phyloP scores from a whole-genome alignment of 1,284 basidiomycete species.

The Cryptococcus deneoformans region DNA sequence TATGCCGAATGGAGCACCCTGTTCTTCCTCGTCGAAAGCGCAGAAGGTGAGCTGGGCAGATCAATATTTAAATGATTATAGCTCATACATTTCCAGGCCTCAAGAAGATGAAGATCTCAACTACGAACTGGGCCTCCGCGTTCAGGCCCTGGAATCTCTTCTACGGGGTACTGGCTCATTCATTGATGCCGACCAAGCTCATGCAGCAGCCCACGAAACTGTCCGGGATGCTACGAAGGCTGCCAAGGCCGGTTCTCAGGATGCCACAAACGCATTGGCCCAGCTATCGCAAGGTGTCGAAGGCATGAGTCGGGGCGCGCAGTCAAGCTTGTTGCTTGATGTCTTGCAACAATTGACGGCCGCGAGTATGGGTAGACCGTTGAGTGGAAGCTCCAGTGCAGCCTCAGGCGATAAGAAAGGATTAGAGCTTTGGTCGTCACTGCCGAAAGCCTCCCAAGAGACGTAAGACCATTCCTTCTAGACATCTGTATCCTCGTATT shows the following conservation, averaged over 20 bases:
- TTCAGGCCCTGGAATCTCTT: constrained; percentile 43
- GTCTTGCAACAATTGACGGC: constrained; percentile 43
- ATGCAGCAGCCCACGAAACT: constrained; percentile 39
- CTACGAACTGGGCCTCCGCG: constrained; percentile 38
- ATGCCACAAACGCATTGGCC: constrained; percentile 39
- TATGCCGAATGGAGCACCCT: constrained; percentile 47
- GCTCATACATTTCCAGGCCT: constrained; percentile 3
- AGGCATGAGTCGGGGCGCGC: constrained; percentile 34
- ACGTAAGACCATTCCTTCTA: constrained; percentile 19
- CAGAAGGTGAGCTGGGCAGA: constrained; percentile 28
- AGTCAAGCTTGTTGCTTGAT: constrained; percentile 41
- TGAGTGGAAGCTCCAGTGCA: constrained; percentile 6
- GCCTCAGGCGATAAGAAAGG: constrained; percentile 13
- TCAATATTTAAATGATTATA: background rate
- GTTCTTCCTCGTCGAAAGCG: constrained; percentile 33
- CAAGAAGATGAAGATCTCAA: constrained; percentile 32
- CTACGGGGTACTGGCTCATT: constrained; percentile 35
- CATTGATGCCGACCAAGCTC: constrained; percentile 36
- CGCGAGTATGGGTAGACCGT: constrained; percentile 30
- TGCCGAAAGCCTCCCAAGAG: constrained; percentile 28
- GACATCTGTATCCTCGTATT: background rate
- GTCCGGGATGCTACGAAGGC: constrained; percentile 43
- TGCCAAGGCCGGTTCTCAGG: constrained; percentile 36
- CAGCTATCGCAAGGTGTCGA: constrained; percentile 35
- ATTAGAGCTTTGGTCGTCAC: constrained; percentile 35